Evolutionary conservation across 2,329 filamentous ascomycete species (phyloP).

Genomic region (Xylaria sp.): DNA sequence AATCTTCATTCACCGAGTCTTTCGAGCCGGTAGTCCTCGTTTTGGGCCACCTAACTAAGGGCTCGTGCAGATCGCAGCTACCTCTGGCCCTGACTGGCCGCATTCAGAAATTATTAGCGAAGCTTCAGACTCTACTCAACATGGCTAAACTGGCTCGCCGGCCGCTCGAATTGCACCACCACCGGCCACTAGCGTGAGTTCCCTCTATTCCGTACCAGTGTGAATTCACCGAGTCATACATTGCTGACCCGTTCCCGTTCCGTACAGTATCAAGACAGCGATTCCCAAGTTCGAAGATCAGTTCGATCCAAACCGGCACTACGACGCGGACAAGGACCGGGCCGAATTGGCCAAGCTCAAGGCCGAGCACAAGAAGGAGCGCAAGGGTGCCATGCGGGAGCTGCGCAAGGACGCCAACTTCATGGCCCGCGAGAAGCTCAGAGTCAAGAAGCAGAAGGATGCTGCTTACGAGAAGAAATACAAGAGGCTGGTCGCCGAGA

Average conservation of each 20-base stretch:
- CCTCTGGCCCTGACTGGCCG: slow-evolving; percentile 39
- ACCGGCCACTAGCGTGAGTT: slow-evolving; percentile 64
- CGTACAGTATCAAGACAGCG: slow-evolving; percentile 35
- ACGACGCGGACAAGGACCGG: slow-evolving; percentile 90
- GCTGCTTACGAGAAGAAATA: slow-evolving; percentile 95
- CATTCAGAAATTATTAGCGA: slow-evolving; percentile 39
- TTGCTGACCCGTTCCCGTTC: background rate
- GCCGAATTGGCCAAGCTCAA: slow-evolving; percentile 78
- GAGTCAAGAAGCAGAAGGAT: slow-evolving; percentile 90
- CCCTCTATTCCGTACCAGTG: background rate
- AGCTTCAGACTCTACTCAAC: slow-evolving; percentile 50
- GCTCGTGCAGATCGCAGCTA: slow-evolving; percentile 46
- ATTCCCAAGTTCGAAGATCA: slow-evolving; percentile 95
- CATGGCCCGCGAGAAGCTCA: slow-evolving; percentile 81
- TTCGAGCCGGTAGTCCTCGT: slow-evolving; percentile 60
- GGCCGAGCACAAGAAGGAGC: slow-evolving; percentile 89
- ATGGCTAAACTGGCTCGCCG: slow-evolving; percentile 63
- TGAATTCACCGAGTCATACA: background rate
- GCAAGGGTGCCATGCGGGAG: slow-evolving; percentile 90
- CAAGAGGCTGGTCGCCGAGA: slow-evolving; percentile 84
- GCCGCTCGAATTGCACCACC: slow-evolving; percentile 82
- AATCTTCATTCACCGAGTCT: slow-evolving; percentile 71
- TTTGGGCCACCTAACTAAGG: slow-evolving; percentile 56
- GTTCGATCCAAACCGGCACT: slow-evolving; percentile 93
- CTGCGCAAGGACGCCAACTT: slow-evolving; percentile 93